Evolutionary conservation across 1,139 yeast species (phyloP), one percentile per base, ranked within the genome.

Genomic region (Hansenula sp.): DNA sequence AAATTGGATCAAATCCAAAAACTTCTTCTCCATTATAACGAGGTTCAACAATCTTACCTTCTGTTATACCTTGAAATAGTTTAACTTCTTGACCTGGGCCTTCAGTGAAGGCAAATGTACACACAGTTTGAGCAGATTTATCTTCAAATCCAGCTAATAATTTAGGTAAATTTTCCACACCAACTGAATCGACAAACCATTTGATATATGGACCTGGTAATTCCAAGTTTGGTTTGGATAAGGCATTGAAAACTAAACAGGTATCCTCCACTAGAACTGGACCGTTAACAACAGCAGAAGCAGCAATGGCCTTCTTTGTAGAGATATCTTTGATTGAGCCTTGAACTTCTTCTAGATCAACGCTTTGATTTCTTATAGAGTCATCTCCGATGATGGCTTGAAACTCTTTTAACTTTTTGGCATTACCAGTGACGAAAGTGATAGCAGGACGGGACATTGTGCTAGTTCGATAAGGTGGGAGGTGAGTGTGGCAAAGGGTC

Each of bases 221-320:
- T 47, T 73, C 69, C 16, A 52, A 27, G 11, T 44, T 44, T 14
- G 57, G 56, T 16, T 80, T 82, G 39, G 85, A 80, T 59, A 84
- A 73, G 2, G 95, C 96, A 42, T 73, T 74, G 61, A 85, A 94
- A 10, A 84, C 88, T 37, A 94, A 73, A 40, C 96, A 90, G 0
- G 98, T 94, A 57, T 94, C 99, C 59, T 94, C 99, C 3, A 90
- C 96, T 41, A 94, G 70, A 1, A 88, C 97, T 0, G 97, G 94
- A 0, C 89, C 90, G 6, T 61, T 55, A 8, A 76, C 49, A 4
- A 71, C 54, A 13, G 64, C 59, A 3, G 95, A 92, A 1, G 98
- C 99, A 29, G 79, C 69, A 50, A 68, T 64, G 41, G 95, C 90
- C 62, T 94, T 94, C 56, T 82, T 87, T 37, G 69, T 73, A 0